Evolutionary conservation across 164 flowering plant genomes (phyloP), one percentile per base, ranked within the genome.

Genomic region (Platanus orientalis): DNA sequence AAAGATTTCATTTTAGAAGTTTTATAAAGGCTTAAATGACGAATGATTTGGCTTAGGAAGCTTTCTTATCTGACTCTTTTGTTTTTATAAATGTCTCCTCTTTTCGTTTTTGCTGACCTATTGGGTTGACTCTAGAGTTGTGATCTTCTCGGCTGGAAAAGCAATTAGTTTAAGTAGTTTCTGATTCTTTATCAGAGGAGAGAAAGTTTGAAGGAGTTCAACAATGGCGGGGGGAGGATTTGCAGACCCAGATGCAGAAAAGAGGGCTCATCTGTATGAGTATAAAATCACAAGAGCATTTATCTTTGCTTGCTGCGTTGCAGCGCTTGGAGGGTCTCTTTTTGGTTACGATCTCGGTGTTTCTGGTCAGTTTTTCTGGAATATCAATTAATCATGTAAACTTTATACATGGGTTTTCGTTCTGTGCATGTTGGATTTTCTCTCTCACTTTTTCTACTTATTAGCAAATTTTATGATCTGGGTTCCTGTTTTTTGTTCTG

Each of bases 301-400:
- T 14, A 14, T 10, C 2, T 47, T 1, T 54, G 20, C 57, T 27
- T 54, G 57, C 10, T 13, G 26, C 11, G 20, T 54, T 29, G 30
- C 34, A 26, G 36, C 57, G 16, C 30, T 54, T 16, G 36, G 57
- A 13, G 57, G 57, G 19, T 54, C 34, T 13, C 19, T 54, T 13
- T 54, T 54, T 54, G 57, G 57, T 4, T 54, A 28, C 23, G 57
- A 54, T 29, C 30, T 54, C 14, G 57, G 57, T 54, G 34, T 54
- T 29, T 29, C 57, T 25, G 21, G 57, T 54, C 9, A 26, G 51
- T 47, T 7, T 47, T n/a, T 19, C 23, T n/a, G 21, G 5, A 19
- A 19, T 47, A 4, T 1, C 7, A 10, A 47, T 13, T 47, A 4
- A 10, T 19, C 19, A 4, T 17, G 13, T 47, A 17, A 19, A 1